Base-by-base conservation (phyloP, 2,329 filamentous ascomycete species). In the Emericellopsis atlantica region DNA sequence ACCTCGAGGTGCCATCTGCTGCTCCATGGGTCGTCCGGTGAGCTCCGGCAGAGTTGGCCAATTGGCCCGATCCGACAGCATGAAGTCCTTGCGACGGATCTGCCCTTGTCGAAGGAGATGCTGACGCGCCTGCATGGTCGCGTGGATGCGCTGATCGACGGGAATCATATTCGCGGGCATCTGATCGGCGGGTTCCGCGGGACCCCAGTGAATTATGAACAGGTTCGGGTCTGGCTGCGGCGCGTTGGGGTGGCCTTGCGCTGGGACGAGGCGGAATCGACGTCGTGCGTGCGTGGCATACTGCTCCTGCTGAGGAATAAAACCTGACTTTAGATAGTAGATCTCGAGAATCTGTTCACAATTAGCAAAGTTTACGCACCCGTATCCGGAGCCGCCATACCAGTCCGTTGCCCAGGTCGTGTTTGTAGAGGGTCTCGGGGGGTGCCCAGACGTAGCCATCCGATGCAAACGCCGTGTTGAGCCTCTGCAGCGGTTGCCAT, bases 381-480 rank as follows among this genome's bases (percentile, higher is more conserved):
- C 12, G 12, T 10, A 4, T 23, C 35, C 9, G 16, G 15, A 4
- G 12, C 6, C 9, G 39, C 42, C 71, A 41, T 66, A 77, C 74
- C 57, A 76, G 53, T 39, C 70, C 72, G 48, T 76, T 72, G 46
- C 81, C 74, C 44, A 79, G 62, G 42, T 93, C 83, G 46, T 88
- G 79, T 47, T 80, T 79, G 50, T 81, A 90, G 35, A 76, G 76
- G 40, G 81, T 72, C 63, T 98, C 90, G 6, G 77, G 74, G 49
- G 88, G 84, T 14, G 80, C 80, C 89, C 89, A 98, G 15, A 95
- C 71, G 58, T 89, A 93, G 37, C 92, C 92, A 65, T 98, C 90
- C 31, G 84, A 94, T 8, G 90, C 81, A 56, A 89, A 94, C 51
- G 79, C 81, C 2, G 74, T 79, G 4, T 76, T 77, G 42, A 84